phyloP scores from a whole-genome alignment of 257 asterid species.

The Coffea eugenioides region DNA sequence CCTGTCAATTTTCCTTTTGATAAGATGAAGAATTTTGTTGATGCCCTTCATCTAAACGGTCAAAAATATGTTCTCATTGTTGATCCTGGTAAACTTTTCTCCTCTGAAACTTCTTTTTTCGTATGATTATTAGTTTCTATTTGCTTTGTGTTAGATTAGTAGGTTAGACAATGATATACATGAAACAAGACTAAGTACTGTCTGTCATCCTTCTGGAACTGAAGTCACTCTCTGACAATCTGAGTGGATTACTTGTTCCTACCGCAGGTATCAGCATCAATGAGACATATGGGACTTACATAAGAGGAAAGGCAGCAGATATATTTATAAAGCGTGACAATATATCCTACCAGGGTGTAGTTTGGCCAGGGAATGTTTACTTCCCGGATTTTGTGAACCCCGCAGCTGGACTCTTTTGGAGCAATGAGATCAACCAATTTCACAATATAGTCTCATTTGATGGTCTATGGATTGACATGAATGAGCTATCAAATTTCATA shows the following conservation, averaged over 20 bases:
- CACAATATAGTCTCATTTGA: constrained; percentile 52
- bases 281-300: constrained; percentile 59
- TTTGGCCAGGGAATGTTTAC: constrained; percentile 84
- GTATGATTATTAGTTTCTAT: too few species aligned
- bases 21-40: constrained; percentile 52
- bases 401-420: constrained; percentile 47
- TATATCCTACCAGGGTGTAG: constrained; percentile 65
- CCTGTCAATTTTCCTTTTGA: constrained; percentile 65
- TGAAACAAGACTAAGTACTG: background rate
- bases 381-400: constrained; percentile 85
- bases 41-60: constrained; percentile 55
- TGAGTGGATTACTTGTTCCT: background rate
- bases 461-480: constrained; percentile 98
- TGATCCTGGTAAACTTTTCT: constrained; percentile 67
- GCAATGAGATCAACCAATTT: constrained; percentile 61
- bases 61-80: constrained; percentile 73
- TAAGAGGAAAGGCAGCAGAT: constrained; percentile 66
- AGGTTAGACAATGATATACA: too few species aligned
- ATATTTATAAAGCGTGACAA: constrained; percentile 71
- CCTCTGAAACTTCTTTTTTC: background rate
- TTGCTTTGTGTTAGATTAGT: too few species aligned
- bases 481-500: constrained; percentile 77
- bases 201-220: background rate
- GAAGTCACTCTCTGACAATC: background rate
- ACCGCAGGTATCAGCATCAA: constrained; percentile 60